These are phyloP conservation scores for Berkeleyomyces basicola DNA, from an alignment of 2,329 filamentous ascomycete genomes.

Conservation along the genomic window DNA sequence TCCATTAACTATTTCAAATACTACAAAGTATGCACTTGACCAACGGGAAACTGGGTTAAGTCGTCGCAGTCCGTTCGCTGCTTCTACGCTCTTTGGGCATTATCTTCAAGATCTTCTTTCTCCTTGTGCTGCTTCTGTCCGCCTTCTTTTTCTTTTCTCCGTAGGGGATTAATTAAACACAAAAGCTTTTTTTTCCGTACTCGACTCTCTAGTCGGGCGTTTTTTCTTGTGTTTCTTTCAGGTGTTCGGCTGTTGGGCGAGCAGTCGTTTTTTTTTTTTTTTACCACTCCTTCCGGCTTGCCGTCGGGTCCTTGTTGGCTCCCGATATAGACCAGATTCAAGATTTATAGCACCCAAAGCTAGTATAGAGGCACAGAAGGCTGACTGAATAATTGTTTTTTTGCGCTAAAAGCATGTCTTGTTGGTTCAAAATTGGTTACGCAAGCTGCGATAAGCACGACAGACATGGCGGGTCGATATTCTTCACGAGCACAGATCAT, in stretches of 20 bases:
- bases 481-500: slow-evolving; percentile 1
- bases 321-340: neutral
- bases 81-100: no score
- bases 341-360: neutral
- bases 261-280: neutral
- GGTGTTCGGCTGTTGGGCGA: neutral
- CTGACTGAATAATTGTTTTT: neutral
- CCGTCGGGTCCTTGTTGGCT: neutral
- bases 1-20: no score
- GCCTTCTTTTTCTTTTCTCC: no score
- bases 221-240: neutral
- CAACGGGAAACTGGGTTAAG: no score
- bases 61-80: no score
- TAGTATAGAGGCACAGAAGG: neutral
- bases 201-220: neutral
- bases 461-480: neutral
- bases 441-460: neutral
- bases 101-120: no score
- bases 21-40: no score
- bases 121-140: no score
- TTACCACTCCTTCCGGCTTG: neutral
- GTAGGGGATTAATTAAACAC: no score
- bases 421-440: neutral
- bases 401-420: neutral
- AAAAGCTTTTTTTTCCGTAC: neutral